Evolutionary conservation across 106 monocot species (phyloP).

Genomic region (Allium cepa): DNA sequence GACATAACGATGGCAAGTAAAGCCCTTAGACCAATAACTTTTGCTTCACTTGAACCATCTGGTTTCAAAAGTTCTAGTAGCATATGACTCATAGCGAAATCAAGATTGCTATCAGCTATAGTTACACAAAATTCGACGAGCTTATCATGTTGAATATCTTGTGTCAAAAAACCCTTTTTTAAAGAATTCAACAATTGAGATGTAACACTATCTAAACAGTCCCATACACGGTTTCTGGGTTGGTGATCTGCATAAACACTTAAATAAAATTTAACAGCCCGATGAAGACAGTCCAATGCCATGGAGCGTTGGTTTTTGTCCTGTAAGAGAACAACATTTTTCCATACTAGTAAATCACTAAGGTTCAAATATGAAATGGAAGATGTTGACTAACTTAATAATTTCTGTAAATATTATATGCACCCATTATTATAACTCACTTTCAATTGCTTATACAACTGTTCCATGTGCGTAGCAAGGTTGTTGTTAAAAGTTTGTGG

Average conservation of each 20-base stretch:
- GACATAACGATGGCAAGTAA: slow-evolving; percentile 89
- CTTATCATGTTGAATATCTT: slow-evolving; percentile 95
- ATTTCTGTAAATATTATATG: too few relatives aligned
- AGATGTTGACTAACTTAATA: too few relatives aligned
- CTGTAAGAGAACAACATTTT: slow-evolving; percentile 25
- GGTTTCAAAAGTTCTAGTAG: slow-evolving; percentile 81
- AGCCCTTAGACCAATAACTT: slow-evolving; percentile 90
- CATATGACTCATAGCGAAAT: slow-evolving; percentile 96
- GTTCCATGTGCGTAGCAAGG: slow-evolving; percentile 80
- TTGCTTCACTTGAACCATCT: slow-evolving; percentile 90
- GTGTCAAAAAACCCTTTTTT: slow-evolving; percentile 88
- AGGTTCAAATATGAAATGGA: too few relatives aligned
- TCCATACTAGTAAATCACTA: neutral
- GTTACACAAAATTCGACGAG: slow-evolving; percentile 99
- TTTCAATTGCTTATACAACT: slow-evolving; percentile 82
- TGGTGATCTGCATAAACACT: slow-evolving; percentile 80
- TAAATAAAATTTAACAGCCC: slow-evolving; percentile 90
- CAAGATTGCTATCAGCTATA: slow-evolving; percentile 83
- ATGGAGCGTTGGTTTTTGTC: slow-evolving; percentile 98
- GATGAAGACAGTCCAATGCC: slow-evolving; percentile 97
- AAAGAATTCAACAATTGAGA: slow-evolving; percentile 77
- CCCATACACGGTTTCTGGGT: slow-evolving; percentile 81
- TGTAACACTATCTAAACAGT: slow-evolving; percentile 95
- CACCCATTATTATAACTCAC: slow-evolving; percentile 24
- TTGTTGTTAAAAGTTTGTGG: slow-evolving; percentile 76